These are phyloP conservation scores for Rhizodiscina lignyota DNA, from an alignment of 495 filamentous ascomycete species.

Conservation along the genomic window DNA sequence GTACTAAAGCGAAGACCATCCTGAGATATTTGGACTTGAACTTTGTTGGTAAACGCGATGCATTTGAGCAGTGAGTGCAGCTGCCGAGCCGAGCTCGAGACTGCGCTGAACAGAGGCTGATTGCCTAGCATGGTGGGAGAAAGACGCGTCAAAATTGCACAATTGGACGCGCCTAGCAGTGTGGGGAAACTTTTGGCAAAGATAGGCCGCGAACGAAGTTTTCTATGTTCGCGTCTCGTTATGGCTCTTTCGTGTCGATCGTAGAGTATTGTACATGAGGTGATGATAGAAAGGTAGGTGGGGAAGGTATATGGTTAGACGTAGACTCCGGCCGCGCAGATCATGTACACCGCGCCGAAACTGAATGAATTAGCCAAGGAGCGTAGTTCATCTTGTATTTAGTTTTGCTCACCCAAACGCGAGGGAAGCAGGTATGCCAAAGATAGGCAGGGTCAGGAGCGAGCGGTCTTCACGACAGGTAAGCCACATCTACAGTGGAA, in stretches of 20 bases:
- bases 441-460: conserved; percentile 53
- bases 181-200: no score
- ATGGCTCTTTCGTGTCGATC: no score
- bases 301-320: conserved; percentile 43
- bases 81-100: conserved; percentile 73
- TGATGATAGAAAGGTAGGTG: no score
- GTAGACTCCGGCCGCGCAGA: conserved; percentile 97
- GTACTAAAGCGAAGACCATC: conserved; percentile 75
- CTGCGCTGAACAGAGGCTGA: conserved; percentile 56
- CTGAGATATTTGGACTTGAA: conserved; percentile 65
- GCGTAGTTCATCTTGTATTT: background rate
- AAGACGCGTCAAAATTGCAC: no score
- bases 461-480: conserved; percentile 54
- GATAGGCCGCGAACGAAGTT: no score
- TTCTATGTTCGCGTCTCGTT: no score
- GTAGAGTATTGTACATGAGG: no score
- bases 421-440: conserved; percentile 75
- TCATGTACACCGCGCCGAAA: conserved; percentile 92
- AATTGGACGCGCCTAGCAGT: no score
- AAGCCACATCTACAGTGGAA: background rate
- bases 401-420: conserved; percentile 60
- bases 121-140: conserved; percentile 7
- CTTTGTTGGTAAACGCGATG: conserved; percentile 64
- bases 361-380: conserved; percentile 28
- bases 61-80: conserved; percentile 82